Evolutionary conservation across 192 early-diverging fungal genomes (phyloP), one percentile per base, ranked within the genome.

Genomic region (Linnemannia zychae): DNA sequence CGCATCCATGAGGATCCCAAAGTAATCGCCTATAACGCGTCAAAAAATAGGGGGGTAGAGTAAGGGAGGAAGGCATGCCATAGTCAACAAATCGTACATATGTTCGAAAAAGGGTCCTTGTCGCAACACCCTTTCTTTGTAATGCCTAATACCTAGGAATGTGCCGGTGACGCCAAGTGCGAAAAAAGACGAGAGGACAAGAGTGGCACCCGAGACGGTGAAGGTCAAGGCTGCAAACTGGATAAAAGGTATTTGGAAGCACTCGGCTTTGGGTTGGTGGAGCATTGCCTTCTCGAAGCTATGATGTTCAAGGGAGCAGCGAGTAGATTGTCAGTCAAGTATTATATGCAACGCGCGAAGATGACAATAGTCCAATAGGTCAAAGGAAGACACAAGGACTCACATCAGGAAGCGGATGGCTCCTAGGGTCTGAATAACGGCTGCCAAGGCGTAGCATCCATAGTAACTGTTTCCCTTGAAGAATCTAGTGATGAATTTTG

Each of bases 1-100:
- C 63, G 89, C 88, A 24, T 93, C 89, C 96, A 96, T 96, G 71
- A 96, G 86, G 53, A 97, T 97, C 63, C 95, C 96, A 90, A 97
- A 97, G 78, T 97, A 97, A 81, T 97, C 95, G 77, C 96, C 95
- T 92, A 71, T n/a, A n/a, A n/a, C n/a, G n/a, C n/a, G n/a, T n/a
- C n/a, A 28, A 17, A 57, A 33, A 33, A 22, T n/a, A 48, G 5
- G 46, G 36, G 40, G 7, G 37, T 34, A 15, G 12, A 7, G 40
- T 28, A 34, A 68, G n/a, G 7, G 17, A 20, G 40, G 74, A 15
- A 67, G n/a, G n/a, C n/a, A n/a, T n/a, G n/a, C n/a, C n/a, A n/a
- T n/a, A n/a, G n/a, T n/a, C n/a, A n/a, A n/a, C n/a, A n/a, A n/a
- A n/a, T n/a, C n/a, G n/a, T n/a, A n/a, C n/a, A n/a, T n/a, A n/a